Conservation (phyloP, 73 alveolate species). For the Symbiodinium pilosum region DNA sequence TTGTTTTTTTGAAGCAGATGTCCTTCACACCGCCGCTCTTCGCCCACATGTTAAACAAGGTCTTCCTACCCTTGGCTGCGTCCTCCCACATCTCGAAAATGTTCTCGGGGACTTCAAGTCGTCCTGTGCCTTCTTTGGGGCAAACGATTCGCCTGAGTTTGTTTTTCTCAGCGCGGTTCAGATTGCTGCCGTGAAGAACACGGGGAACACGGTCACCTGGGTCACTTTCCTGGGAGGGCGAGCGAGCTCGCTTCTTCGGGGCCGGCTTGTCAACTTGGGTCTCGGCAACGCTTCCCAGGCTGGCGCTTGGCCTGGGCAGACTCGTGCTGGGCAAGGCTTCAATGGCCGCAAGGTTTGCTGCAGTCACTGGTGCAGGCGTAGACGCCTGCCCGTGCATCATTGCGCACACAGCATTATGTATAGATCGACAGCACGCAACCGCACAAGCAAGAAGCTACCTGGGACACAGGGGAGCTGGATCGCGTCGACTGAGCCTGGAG, state of each 20-base stretch:
- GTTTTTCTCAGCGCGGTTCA: neutral
- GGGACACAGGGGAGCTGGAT: too few species aligned
- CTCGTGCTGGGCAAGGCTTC: neutral
- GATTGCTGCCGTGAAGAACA: neutral
- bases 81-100: slow-evolving; percentile 22
- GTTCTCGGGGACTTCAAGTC: slow-evolving; percentile 40
- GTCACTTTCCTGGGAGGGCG: neutral
- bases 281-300: neutral
- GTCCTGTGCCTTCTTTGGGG: slow-evolving; percentile 13
- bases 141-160: neutral
- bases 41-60: slow-evolving; percentile 5
- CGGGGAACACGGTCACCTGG: neutral
- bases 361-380: too few species aligned
- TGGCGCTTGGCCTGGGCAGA: neutral
- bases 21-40: slow-evolving; percentile 68
- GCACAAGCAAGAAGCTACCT: too few species aligned
- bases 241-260: neutral
- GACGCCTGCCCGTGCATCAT: too few species aligned
- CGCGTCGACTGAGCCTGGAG: too few species aligned
- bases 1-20: too few species aligned
- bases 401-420: too few species aligned
- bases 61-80: neutral
- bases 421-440: too few species aligned
- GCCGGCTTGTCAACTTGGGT: neutral
- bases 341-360: too few species aligned